These are phyloP conservation scores for Zygnema cylindricum DNA, from an alignment of 139 green algal genomes.

Conservation along the genomic window DNA sequence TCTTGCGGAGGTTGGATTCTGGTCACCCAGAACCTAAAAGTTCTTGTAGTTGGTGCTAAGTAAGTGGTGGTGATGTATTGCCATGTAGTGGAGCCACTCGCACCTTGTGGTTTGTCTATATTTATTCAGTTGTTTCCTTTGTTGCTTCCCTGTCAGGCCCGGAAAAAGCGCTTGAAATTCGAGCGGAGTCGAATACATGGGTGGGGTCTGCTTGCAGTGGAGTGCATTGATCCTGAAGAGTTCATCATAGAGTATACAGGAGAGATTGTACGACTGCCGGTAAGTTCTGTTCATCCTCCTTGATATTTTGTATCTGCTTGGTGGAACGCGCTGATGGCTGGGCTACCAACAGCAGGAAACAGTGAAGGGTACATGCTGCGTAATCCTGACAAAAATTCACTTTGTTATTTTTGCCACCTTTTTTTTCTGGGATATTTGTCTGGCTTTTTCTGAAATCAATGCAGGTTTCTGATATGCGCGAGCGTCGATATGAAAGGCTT, in stretches of 20 bases:
- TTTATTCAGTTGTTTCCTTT: too few relatives aligned
- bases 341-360: not conserved
- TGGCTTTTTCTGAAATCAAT: too few relatives aligned
- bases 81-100: too few relatives aligned
- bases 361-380: not conserved
- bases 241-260: constrained; percentile 90
- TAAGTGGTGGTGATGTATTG: too few relatives aligned
- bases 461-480: constrained; percentile 64
- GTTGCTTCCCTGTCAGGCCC: constrained; percentile 79
- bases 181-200: constrained; percentile 72
- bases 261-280: constrained; percentile 69
- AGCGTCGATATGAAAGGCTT: constrained; percentile 74
- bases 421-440: too few relatives aligned
- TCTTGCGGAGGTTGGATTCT: too few relatives aligned
- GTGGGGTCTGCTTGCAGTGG: constrained; percentile 80
- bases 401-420: too few relatives aligned
- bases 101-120: too few relatives aligned
- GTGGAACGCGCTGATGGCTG: too few relatives aligned
- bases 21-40: too few relatives aligned
- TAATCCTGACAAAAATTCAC: not conserved
- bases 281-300: not conserved
- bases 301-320: too few relatives aligned
- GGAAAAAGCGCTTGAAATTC: constrained; percentile 64
- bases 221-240: constrained; percentile 71
- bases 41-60: too few relatives aligned